Percentiles rank a stretch among this genome's conserved stretches.
Conservation (phyloP, 306 rosid species). For the Medicago truncatula region MtrunA17r5.0-ANR NC_053044.1:19986501-19987000, state of each 20-base stretch:
- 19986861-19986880: conserved; percentile 7
- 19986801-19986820: not conserved
- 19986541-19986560: no score
- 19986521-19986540: no score
- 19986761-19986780: not conserved
- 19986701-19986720: not conserved
- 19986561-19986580: no score
- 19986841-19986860: not conserved
- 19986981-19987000: conserved; percentile 69
- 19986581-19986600: no score
- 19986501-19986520: no score
- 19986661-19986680: not conserved
- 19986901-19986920: conserved; percentile 79
- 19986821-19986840: no score
- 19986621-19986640: not conserved
- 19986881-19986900: conserved; percentile 67
- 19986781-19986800: not conserved
- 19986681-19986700: not conserved
- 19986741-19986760: not conserved
- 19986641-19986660: not conserved
- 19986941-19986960: conserved; percentile 86
- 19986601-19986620: no score
- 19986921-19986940: conserved; percentile 94
- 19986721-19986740: not conserved
- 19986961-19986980: conserved; percentile 87